Evolutionary conservation across 2,329 filamentous ascomycete genomes (phyloP), one percentile per base, ranked within the genome.

Genomic region (Parastagonospora nodorum): DNA sequence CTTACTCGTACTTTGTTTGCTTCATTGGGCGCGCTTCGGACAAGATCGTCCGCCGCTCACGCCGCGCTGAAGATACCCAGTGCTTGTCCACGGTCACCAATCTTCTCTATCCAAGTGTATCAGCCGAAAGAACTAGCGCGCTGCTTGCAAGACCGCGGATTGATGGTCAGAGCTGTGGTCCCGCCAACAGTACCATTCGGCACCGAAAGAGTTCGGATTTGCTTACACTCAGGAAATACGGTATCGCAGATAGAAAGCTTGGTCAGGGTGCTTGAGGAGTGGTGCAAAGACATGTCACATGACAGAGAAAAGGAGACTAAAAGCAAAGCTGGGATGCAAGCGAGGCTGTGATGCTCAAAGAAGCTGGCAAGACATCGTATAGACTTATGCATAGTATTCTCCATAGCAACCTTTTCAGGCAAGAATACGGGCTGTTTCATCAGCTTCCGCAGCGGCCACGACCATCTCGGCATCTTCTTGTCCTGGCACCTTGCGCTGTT

Each of bases 181-280:
- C 64, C 69, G 42, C 77, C 76, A 1, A 73, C 73, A 4, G 77
- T 80, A 4, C 75, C 75, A 1, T 58, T 64, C 36, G 75, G 75
- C 0, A 64, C 70, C 15, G 66, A 66, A 40, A 65, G 77, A n/a
- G 60, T 79, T 4, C 65, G 75, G 19, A 51, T 79, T 2, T 70
- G 74, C 14, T 53, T 80, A 29, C 76, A 80, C 54, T 75, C 75
- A 2, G 64, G 63, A 7, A 78, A 78, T 44, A 77, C 74, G 2
- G 50, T 63, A 12, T 64, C 57, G 1, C 60, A 79, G 41, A 59
- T 78, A 5, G 48, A 67, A 29, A 58, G 31, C 14, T 66, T 77
- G 5, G 63, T 73, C 1, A 19, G 45, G 16, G 52, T 64, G 5
- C 63, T 76, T 28, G 63, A 61, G 36, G 55, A 53, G 12, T 76